Percentiles rank a stretch among this genome's conserved stretches.
Conservation (phyloP, 208 protist genomes). For the Jaenimonas drosophilae region DNA sequence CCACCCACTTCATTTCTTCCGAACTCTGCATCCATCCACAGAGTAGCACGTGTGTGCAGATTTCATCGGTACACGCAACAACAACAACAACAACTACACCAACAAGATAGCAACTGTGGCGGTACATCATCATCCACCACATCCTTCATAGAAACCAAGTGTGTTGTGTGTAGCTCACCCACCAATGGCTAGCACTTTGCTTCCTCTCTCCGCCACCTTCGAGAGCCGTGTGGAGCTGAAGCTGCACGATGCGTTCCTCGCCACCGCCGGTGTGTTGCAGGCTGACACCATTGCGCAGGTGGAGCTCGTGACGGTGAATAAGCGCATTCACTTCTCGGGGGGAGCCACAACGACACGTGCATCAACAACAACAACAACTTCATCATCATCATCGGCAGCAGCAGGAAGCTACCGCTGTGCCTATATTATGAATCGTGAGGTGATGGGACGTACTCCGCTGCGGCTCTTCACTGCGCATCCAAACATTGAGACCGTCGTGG, state of each 20-base stretch:
- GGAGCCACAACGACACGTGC: slow-evolving; percentile 2
- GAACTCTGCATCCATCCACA: too few relatives aligned
- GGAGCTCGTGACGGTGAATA: slow-evolving; percentile 55
- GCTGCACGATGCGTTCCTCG: slow-evolving; percentile 62
- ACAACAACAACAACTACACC: too few relatives aligned
- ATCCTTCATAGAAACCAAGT: slow-evolving; percentile 1
- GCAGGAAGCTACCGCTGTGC: slow-evolving; percentile 7
- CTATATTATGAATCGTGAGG: slow-evolving; percentile 9
- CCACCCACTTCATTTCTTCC: too few relatives aligned
- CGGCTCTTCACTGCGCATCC: slow-evolving; percentile 46
- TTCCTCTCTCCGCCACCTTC: slow-evolving; percentile 56
- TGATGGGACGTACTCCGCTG: slow-evolving; percentile 20
- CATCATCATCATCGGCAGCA: slow-evolving; percentile 2
- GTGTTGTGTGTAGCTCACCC: too few relatives aligned
- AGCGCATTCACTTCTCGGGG: slow-evolving; percentile 5
- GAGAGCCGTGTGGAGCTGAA: slow-evolving; percentile 57
- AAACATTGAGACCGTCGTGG: slow-evolving; percentile 31
- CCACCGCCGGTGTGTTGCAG: slow-evolving; percentile 58
- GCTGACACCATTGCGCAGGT: slow-evolving; percentile 62
- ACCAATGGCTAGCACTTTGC: too few relatives aligned
- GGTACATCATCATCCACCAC: slow-evolving; percentile 1
- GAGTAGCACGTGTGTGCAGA: too few relatives aligned
- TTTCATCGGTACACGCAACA: background rate
- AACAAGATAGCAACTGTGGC: too few relatives aligned
- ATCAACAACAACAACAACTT: slow-evolving; percentile 4